Evolutionary conservation across 1,284 basidiomycete species (phyloP), one percentile per base, ranked within the genome.

Genomic region (Cerioporus squamosus): DNA sequence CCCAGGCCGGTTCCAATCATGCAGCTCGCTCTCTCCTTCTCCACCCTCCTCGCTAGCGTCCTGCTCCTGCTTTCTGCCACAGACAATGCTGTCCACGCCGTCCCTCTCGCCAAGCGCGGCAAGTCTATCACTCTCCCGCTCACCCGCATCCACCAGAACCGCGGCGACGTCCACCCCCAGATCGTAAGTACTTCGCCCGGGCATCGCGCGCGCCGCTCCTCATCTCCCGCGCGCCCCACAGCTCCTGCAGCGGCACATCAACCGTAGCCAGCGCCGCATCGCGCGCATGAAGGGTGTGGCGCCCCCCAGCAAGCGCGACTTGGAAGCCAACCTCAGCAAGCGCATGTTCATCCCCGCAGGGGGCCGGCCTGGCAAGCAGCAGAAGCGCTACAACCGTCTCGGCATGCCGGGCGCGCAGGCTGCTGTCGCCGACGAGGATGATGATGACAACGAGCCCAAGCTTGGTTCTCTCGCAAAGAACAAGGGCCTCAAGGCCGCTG

Each of bases 241-340:
- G 90, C 72, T 81, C 55, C 73, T 87, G 45, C 90, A 91, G 72
- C 90, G 88, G 73, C 80, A 88, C 66, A 82, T 89, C 61, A 92
- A 91, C 74, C 83, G 84, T 51, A 79, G 82, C 54, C 76, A 83
- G 57, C 82, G 79, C 57, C 88, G 91, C 55, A 77, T 86, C 56
- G 88, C 90, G 5, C 85, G 80, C 54, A 89, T 93, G 85, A 84
- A 82, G 8, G 84, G 87, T 18, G 81, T 81, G 44, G 74, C 75
- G 15, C 77, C 70, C 9, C 87, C 86, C 2, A 75, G 81, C 24
- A 75, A 77, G 39, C 73, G 77, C 29, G 77, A 81, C 22, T 78
- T 91, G 50, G 74, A 75, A 39, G 75, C 71, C 17, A 81, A 79
- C 56, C 72, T 92, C 52, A 74, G 78, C 57, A 85, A 81, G 69